Evolutionary conservation across 1,284 basidiomycete genomes (phyloP), one percentile per base, ranked within the genome.

Genomic region (Cryptococcus hybrid): DNA sequence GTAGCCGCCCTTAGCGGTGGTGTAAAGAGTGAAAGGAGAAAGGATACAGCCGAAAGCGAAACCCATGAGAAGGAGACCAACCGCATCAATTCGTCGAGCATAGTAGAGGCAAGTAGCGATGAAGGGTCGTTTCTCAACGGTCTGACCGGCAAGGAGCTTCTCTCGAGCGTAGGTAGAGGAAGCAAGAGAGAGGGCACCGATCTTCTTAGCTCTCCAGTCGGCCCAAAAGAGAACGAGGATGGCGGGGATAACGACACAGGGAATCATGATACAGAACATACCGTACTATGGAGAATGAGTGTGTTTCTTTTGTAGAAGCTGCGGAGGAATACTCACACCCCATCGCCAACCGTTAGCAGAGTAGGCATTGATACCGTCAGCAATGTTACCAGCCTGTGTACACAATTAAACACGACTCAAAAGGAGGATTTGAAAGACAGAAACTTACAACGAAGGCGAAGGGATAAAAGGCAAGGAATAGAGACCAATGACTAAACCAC

Each of bases 401-500:
- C 18, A 18, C 18, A 18, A 18, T 18, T 18, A 18, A 18, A 18
- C 18, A 18, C 18, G 18, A 18, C 18, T 18, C 18, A 18, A 18
- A 30, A 18, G 18, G 18, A 18, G 18, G 18, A 18, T 18, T 18
- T 18, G 18, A 18, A 18, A 18, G 18, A 18, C 18, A 18, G 18
- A 18, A 18, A 18, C 18, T 18, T 18, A 18, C 18, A 18, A 18
- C 18, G 18, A 18, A 18, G 18, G 18, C 18, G 52, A 75, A 58
- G 54, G 55, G 63, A 91, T 81, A 74, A 86, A 90, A 3, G 47
- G 82, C 79, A 74, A 84, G 82, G 84, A 83, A 34, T 87, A 82
- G 9, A 89, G 78, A n/a, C 86, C 88, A 3, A 84, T 82, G 36
- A 88, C 83, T 11, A 89, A 79, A 5, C 87, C 88, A 53, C 89